Evolutionary conservation across 768 basidiomycete species (phyloP).

Genomic region (Mycena filopes): DNA sequence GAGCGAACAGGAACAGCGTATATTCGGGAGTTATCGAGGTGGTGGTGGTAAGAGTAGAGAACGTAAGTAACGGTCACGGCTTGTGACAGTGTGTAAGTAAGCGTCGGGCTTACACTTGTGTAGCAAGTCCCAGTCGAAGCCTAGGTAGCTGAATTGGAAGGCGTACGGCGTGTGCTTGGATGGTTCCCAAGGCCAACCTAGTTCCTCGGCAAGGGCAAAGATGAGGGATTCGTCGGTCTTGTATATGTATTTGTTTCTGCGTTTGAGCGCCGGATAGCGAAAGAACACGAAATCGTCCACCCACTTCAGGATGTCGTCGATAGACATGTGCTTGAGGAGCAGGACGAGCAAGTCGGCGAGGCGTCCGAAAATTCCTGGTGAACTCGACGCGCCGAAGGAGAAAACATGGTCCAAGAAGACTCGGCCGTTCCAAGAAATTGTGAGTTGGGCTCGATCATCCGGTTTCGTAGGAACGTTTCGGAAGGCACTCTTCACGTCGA

Average conservation of each 20-base stretch:
- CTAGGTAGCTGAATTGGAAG: neutral
- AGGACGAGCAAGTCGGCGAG: constrained; percentile 30
- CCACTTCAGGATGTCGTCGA: constrained; percentile 34
- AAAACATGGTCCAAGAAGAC: constrained; percentile 30
- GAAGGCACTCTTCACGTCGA: constrained; percentile 28
- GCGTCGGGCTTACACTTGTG: too few relatives aligned
- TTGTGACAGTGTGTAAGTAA: too few relatives aligned
- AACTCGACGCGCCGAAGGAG: constrained; percentile 27
- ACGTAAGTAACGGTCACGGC: too few relatives aligned
- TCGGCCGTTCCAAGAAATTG: neutral
- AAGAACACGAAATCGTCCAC: constrained; percentile 38
- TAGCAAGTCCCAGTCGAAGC: too few relatives aligned
- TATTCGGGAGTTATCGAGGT: neutral
- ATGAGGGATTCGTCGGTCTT: constrained; percentile 23
- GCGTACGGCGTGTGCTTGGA: constrained; percentile 28
- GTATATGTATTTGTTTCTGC: neutral
- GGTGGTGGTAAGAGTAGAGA: too few relatives aligned
- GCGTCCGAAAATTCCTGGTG: constrained; percentile 30
- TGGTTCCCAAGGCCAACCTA: constrained; percentile 36
- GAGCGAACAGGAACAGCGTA: neutral
- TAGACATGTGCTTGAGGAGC: constrained; percentile 1
- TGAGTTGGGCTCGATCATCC: constrained; percentile 10
- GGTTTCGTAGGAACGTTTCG: constrained; percentile 15
- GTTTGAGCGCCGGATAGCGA: neutral
- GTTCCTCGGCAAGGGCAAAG: constrained; percentile 16